Evolutionary conservation across 345 rosid species (phyloP).

Genomic region (Pseudoturritis turrita): DNA sequence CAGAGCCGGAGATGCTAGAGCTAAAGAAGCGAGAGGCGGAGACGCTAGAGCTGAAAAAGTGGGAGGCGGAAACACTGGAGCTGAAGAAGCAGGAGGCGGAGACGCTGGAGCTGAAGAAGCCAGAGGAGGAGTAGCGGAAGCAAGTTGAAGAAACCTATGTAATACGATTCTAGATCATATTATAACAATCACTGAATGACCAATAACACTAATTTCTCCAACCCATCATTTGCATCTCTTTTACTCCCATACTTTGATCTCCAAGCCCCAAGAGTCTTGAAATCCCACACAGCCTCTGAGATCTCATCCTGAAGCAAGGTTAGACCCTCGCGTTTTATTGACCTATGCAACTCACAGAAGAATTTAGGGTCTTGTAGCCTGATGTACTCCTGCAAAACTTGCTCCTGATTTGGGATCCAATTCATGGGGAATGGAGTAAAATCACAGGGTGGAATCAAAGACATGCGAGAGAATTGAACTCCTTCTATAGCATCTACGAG

Average conservation of each 20-base stretch:
- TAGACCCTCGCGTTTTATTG: constrained; percentile 58
- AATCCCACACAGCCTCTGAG: constrained; percentile 80
- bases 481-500: constrained; percentile 93
- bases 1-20: no score
- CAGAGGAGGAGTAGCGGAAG: no score
- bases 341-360: constrained; percentile 64
- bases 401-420: constrained; percentile 87
- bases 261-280: constrained; percentile 74
- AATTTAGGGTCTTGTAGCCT: constrained; percentile 75
- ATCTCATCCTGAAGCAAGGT: constrained; percentile 86
- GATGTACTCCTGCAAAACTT: constrained; percentile 69
- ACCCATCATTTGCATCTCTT: constrained; percentile 29
- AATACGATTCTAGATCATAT: no score
- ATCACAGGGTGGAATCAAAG: constrained; percentile 88
- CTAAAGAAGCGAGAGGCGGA: no score
- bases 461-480: constrained; percentile 89
- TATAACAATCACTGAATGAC: no score
- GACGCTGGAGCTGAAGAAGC: no score
- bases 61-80: no score
- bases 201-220: constrained; percentile 19
- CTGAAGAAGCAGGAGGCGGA: no score
- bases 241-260: constrained; percentile 39
- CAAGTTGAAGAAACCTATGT: no score
- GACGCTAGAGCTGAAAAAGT: no score
- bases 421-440: constrained; percentile 86